phyloP scores from a whole-genome alignment of 1,284 basidiomycete species.

The Tylopilus sp. region DNA sequence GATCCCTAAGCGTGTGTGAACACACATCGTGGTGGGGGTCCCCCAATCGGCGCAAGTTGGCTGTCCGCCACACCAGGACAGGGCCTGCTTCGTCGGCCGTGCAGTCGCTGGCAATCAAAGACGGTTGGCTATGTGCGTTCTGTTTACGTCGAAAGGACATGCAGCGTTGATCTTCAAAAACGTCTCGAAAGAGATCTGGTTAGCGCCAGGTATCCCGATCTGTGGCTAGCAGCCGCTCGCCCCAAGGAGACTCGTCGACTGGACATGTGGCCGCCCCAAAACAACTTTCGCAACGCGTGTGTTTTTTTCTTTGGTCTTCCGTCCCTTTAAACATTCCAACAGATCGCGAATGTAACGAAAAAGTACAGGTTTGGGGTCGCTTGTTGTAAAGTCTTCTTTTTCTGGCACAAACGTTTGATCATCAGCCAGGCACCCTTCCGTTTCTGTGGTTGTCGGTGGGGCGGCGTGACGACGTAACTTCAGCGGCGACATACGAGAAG shows the following conservation, averaged over 20 bases:
- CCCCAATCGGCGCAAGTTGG: slow-evolving; percentile 12
- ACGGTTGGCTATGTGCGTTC: slow-evolving; percentile 9
- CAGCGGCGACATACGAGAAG: slow-evolving; percentile 20
- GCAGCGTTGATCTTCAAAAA: slow-evolving; percentile 1
- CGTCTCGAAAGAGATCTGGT: slow-evolving; percentile 5
- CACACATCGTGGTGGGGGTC: neutral
- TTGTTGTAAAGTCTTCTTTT: neutral
- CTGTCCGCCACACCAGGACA: slow-evolving; percentile 2
- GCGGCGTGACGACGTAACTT: slow-evolving; percentile 11
- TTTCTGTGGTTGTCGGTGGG: slow-evolving; percentile 19
- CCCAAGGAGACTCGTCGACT: slow-evolving; percentile 1
- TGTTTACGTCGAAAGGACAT: slow-evolving; percentile 20
- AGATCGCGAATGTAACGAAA: slow-evolving; percentile 9
- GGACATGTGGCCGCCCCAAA: slow-evolving; percentile 31
- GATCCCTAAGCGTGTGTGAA: slow-evolving; percentile 4
- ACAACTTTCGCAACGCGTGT: slow-evolving; percentile 5
- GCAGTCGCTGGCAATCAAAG: neutral
- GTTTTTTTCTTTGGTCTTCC: slow-evolving; percentile 1
- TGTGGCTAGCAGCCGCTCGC: neutral
- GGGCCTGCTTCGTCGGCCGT: neutral
- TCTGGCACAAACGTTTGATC: slow-evolving; percentile 14
- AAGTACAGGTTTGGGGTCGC: no score
- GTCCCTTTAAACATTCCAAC: slow-evolving; percentile 27
- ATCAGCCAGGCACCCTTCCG: neutral
- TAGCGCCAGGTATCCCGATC: slow-evolving; percentile 4